Conservation (phyloP, 768 basidiomycete genomes). For the Mrakia hoshinonis region DNA sequence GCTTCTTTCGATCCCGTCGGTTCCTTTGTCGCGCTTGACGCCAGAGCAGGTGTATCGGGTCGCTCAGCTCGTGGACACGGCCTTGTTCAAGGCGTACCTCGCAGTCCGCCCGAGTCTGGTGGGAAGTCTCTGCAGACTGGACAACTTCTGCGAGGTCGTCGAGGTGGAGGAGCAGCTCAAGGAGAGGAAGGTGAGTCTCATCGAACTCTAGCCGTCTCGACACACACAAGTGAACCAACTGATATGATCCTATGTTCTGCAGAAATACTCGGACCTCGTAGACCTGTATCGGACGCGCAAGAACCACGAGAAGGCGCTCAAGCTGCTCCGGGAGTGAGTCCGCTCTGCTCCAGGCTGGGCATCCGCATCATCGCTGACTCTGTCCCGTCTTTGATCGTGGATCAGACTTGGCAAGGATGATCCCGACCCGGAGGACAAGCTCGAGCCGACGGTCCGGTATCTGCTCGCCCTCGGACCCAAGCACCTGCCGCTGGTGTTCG, state of each 20-base stretch:
- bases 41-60: conserved; percentile 78
- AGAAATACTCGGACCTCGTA: conserved; percentile 88
- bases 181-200: conserved; percentile 56
- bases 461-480: conserved; percentile 81
- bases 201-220: no score
- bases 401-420: conserved; percentile 69
- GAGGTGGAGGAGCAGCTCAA: conserved; percentile 83
- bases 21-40: conserved; percentile 59
- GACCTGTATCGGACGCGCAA: conserved; percentile 89
- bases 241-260: no score
- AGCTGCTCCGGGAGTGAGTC: conserved; percentile 71
- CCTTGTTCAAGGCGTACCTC: conserved; percentile 84
- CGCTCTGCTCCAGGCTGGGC: neutral
- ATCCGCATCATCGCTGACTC: neutral
- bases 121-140: conserved; percentile 75
- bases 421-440: conserved; percentile 65
- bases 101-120: conserved; percentile 68
- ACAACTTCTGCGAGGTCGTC: conserved; percentile 95
- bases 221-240: neutral
- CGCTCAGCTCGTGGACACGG: conserved; percentile 91
- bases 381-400: neutral
- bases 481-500: conserved; percentile 70
- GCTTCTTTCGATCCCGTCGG: conserved; percentile 67
- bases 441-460: conserved; percentile 76
- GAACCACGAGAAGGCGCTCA: conserved; percentile 84